These are phyloP conservation scores for Saprolegnia diclina DNA, from an alignment of 352 stramenopile species.

Conservation along the genomic window DNA sequence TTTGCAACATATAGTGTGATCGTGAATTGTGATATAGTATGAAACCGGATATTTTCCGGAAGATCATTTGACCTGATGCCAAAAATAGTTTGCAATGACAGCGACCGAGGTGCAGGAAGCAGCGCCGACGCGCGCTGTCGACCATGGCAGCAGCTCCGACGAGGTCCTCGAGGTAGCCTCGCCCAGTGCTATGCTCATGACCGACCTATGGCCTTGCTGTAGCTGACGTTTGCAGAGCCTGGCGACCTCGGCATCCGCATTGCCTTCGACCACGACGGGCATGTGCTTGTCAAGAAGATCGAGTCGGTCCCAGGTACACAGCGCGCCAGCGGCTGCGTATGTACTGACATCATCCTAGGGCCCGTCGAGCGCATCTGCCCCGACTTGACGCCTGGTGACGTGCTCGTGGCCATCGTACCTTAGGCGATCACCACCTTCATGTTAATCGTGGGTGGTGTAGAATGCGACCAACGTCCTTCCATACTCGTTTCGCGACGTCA, in stretches of 20 bases:
- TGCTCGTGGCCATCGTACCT: constrained; percentile 35
- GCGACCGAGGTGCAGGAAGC: too few species aligned
- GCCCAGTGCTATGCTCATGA: constrained; percentile 3
- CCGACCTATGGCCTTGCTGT: not conserved
- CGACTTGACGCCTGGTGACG: constrained; percentile 31
- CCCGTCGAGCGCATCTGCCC: constrained; percentile 33
- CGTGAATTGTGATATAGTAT: too few species aligned
- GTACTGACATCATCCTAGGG: constrained; percentile 24
- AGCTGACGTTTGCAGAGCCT: constrained; percentile 29
- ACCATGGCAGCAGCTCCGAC: not conserved
- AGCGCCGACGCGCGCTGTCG: too few species aligned
- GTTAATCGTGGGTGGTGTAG: not conserved
- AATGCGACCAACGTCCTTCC: constrained; percentile 1
- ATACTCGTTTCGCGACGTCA: constrained; percentile 32
- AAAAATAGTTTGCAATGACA: too few species aligned
- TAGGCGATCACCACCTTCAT: not conserved
- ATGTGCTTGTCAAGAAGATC: constrained; percentile 34
- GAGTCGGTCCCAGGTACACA: constrained; percentile 29
- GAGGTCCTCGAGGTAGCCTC: not conserved
- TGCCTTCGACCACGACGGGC: constrained; percentile 31
- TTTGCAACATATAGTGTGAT: too few species aligned
- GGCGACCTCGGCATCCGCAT: constrained; percentile 37
- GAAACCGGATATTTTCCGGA: too few species aligned
- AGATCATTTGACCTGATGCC: too few species aligned
- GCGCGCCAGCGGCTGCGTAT: not conserved